A percentile compares a stretch with the other conserved stretches of the same genome.
Evolutionary conservation across 768 basidiomycete species (phyloP).

Genomic region (Flagelloscypha sp.): DNA sequence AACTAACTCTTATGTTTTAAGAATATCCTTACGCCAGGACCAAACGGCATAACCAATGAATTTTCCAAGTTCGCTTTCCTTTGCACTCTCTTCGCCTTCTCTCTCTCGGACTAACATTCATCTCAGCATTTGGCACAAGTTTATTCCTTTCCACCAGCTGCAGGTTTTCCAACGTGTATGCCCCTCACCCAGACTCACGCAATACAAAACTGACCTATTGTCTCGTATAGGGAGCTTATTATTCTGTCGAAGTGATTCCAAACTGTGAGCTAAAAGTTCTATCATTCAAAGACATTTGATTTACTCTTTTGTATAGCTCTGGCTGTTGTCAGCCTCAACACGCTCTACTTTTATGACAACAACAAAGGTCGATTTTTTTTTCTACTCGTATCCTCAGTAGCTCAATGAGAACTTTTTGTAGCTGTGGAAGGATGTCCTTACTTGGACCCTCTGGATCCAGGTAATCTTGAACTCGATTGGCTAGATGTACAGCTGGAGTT

Average conservation of each 20-base stretch:
- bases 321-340: slow-evolving; percentile 81
- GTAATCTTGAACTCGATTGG: slow-evolving; percentile 85
- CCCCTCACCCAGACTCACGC: no score
- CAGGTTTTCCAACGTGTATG: slow-evolving; percentile 79
- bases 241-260: slow-evolving; percentile 70
- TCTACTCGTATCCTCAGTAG: not conserved
- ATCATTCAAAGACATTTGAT: no score
- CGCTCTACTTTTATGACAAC: slow-evolving; percentile 85
- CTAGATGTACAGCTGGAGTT: slow-evolving; percentile 72
- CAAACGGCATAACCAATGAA: slow-evolving; percentile 60
- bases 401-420: slow-evolving; percentile 20
- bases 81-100: not conserved
- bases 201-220: no score
- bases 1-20: slow-evolving; percentile 16
- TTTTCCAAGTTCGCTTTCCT: slow-evolving; percentile 45
- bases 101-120: slow-evolving; percentile 11
- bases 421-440: slow-evolving; percentile 71
- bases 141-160: slow-evolving; percentile 71
- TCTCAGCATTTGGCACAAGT: slow-evolving; percentile 67
- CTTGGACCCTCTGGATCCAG: slow-evolving; percentile 65
- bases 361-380: slow-evolving; percentile 56
- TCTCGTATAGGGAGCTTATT: no score
- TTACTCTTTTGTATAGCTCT: no score
- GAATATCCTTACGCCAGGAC: slow-evolving; percentile 66
- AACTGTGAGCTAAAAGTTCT: no score